Evolutionary conservation across 1,284 basidiomycete genomes (phyloP), one percentile per base, ranked within the genome.

Genomic region (Clitocybe nebularis): DNA sequence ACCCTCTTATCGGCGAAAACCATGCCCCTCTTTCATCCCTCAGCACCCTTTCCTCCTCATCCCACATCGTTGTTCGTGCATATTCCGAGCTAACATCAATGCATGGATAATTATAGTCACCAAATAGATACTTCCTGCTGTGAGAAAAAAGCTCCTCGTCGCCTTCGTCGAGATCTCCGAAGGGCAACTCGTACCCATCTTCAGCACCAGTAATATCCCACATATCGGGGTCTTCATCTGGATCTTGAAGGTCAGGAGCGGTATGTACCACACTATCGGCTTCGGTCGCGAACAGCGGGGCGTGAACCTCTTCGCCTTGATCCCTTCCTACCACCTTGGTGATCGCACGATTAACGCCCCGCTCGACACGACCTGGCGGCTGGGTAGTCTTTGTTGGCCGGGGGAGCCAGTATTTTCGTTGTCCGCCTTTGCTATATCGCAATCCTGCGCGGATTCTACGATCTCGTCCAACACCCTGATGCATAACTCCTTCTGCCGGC

Each of bases 401-500:
- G 0, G 91, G 89, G 5, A 94, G 68, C 92, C 92, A 94, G 60
- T 95, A 94, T 63, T 95, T 94, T 44, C 72, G 74, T 60, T 84
- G 81, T 0, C 95, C 94, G 13, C 93, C 92, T 37, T 86, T 79
- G 29, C 84, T 82, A 59, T 99, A 99, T 3, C 96, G 77, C 35
- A 99, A 68, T 0, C 95, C 95, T 0, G 93, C 93, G 22, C 84
- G 72, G 43, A 96, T 93, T 1, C 93, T 75, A 28, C 83, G 71
- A 43, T 91, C 89, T 16, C 92, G 72, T 0, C 89, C 92, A 2
- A 75, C 72, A 13, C 93, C 92, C 49, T 90, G 78, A 56, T 99
- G 95, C 55, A 98, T 83, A 36, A 82, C 82, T 0, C 93, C 93
- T 60, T 97, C 93, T 26, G 88, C 90, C 1, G 95, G 94, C 59